Evolutionary conservation across 345 rosid species (phyloP).

Genomic region (Camelina neglecta): DNA sequence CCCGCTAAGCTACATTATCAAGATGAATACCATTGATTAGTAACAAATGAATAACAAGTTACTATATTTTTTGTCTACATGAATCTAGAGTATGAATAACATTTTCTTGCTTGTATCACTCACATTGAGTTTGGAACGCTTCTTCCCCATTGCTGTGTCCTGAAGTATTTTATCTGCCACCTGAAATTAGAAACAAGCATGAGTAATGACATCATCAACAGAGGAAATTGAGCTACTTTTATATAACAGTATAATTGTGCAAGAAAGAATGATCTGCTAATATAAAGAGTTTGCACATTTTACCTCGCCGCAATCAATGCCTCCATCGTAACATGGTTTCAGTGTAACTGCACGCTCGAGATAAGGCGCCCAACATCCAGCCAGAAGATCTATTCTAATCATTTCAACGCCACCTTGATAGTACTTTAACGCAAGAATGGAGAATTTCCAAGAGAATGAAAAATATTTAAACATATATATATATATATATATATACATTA

Average conservation of each 20-base stretch:
- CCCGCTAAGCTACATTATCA: constrained; percentile 69
- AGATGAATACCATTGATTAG: constrained; percentile 5
- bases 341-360: constrained; percentile 88
- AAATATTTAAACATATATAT: neutral
- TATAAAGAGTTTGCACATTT: constrained; percentile 18
- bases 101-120: constrained; percentile 27
- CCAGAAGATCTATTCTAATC: constrained; percentile 89
- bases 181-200: constrained; percentile 46
- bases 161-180: constrained; percentile 84
- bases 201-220: constrained; percentile 12
- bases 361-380: constrained; percentile 90
- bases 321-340: constrained; percentile 85
- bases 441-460: neutral
- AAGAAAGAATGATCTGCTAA: neutral
- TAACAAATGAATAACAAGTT: neutral
- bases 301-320: constrained; percentile 57
- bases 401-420: constrained; percentile 94
- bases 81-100: neutral
- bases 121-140: constrained; percentile 79
- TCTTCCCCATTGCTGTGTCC: constrained; percentile 85
- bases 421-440: constrained; percentile 48
- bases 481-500: neutral
- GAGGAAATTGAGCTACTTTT: neutral
- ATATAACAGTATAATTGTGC: neutral
- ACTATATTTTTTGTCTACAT: neutral